Percentiles rank a stretch among this genome's conserved stretches.
phyloP scores from a whole-genome alignment of 371 early-diverging fungal species.

The Mucor velutinosus region DNA sequence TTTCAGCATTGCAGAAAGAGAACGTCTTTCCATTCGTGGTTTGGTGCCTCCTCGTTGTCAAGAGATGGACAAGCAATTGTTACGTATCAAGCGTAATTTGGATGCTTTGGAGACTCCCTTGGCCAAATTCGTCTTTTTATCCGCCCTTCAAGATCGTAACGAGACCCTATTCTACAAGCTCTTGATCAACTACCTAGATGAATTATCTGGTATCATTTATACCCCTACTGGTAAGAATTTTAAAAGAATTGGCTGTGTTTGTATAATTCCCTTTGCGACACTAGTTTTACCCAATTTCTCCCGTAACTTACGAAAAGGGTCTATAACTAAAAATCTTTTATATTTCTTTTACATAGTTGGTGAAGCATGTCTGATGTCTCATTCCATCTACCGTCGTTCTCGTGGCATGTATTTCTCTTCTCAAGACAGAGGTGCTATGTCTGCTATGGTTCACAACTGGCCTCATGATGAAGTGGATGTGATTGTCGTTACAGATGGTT shows the following conservation, averaged over 20 bases:
- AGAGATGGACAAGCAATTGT: constrained; percentile 66
- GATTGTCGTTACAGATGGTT: constrained; percentile 73
- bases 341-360: constrained; percentile 34
- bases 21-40: constrained; percentile 69
- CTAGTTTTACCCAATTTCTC: constrained; percentile 19
- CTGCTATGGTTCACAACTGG: constrained; percentile 63
- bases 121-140: constrained; percentile 60
- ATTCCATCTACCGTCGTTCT: constrained; percentile 66
- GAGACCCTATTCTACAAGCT: constrained; percentile 70
- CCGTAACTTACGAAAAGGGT: constrained; percentile 1
- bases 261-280: background rate
- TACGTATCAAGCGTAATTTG: constrained; percentile 62
- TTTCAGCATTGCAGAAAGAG: constrained; percentile 64
- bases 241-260: background rate
- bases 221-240: constrained; percentile 44
- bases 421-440: constrained; percentile 64
- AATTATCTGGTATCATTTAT: constrained; percentile 52
- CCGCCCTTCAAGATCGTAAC: constrained; percentile 60
- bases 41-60: constrained; percentile 68
- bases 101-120: constrained; percentile 60
- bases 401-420: constrained; percentile 68
- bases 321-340: constrained; percentile 1
- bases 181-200: constrained; percentile 60
- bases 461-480: constrained; percentile 63
- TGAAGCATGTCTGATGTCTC: constrained; percentile 56